Conservation (phyloP, 805 yeast genomes). For the Saccharomycopsis fodiens region DNA sequence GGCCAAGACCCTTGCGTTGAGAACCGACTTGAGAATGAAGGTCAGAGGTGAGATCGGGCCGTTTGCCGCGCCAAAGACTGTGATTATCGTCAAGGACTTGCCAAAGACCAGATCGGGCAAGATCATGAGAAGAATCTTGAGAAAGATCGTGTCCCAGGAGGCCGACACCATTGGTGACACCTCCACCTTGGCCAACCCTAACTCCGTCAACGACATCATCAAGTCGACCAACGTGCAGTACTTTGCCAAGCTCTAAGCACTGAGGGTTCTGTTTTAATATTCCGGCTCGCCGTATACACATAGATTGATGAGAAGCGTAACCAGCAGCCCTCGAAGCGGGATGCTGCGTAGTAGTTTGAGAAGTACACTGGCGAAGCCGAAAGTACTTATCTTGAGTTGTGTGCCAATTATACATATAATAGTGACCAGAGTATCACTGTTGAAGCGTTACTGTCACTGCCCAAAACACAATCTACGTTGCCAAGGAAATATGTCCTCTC, state of each 20-base stretch:
- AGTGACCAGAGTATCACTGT: no score
- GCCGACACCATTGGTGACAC: conserved; percentile 89
- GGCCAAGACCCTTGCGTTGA: conserved; percentile 32
- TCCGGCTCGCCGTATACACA: not conserved
- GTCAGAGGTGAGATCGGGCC: conserved; percentile 83
- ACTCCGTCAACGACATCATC: conserved; percentile 71
- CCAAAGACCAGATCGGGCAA: conserved; percentile 99
- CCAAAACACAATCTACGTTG: no score
- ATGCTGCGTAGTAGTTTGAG: no score
- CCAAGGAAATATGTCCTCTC: no score
- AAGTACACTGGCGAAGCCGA: no score
- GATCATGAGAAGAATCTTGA: conserved; percentile 95
- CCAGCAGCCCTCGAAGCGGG: no score
- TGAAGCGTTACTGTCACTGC: no score
- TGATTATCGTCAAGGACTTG: conserved; percentile 74
- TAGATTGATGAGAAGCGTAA: no score
- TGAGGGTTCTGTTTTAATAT: not conserved
- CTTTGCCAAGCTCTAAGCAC: conserved; percentile 20
- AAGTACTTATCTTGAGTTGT: no score
- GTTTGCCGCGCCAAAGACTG: conserved; percentile 90
- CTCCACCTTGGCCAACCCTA: conserved; percentile 83
- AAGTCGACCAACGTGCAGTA: conserved; percentile 47
- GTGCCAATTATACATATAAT: no score
- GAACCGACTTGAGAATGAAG: conserved; percentile 70
- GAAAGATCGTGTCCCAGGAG: conserved; percentile 89